These are phyloP conservation scores for Blastomyces emzantsi DNA, from an alignment of 2,329 filamentous ascomycete genomes.

Conservation along the genomic window DNA sequence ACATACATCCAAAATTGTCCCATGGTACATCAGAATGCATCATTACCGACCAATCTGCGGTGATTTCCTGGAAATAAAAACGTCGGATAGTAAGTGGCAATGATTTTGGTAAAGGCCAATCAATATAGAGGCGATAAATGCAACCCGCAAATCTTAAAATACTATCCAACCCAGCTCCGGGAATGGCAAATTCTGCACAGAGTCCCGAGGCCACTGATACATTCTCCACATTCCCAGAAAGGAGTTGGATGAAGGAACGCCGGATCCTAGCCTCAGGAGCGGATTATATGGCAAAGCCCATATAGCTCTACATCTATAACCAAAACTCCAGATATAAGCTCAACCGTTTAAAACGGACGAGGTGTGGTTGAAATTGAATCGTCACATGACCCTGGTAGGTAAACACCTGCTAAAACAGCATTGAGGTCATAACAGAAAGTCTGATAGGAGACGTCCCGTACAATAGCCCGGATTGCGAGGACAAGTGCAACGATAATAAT, in stretches of 20 bases:
- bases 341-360: not conserved
- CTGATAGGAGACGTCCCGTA: not conserved
- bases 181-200: not conserved
- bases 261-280: not conserved
- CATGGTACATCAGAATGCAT: no score
- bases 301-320: not conserved
- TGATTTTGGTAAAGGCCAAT: no score
- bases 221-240: no score
- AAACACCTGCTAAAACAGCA: not conserved
- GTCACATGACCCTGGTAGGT: not conserved
- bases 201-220: no score
- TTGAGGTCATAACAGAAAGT: not conserved
- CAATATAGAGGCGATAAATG: not conserved
- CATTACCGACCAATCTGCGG: no score
- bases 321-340: not conserved
- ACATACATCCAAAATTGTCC: no score
- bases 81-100: no score
- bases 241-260: no score
- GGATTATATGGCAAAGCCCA: not conserved
- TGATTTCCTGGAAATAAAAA: no score
- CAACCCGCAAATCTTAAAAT: not conserved
- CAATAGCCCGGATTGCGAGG: not conserved
- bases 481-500: conserved; percentile 44
- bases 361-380: not conserved
- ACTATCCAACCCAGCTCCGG: not conserved